Base-by-base conservation (phyloP, 1,284 basidiomycete genomes). In the Sporisorium exsertum region DNA sequence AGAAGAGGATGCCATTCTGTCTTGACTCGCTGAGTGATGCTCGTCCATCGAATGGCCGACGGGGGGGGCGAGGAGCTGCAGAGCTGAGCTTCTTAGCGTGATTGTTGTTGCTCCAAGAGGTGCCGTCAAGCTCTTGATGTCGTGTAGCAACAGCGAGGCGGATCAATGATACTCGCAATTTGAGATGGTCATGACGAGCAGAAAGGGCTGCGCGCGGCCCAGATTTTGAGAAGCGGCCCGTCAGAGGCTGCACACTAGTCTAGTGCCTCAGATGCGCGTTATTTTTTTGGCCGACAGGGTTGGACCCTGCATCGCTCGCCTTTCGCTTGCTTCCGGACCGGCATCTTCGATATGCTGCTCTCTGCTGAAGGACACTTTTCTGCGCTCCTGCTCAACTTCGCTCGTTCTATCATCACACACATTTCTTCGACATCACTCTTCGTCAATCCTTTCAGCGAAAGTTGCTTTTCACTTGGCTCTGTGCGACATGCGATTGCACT, bases 281-380 rank as follows among this genome's bases (percentile, higher is more conserved):
- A n/a, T 24, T 52, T 52, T 35, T 32, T n/a, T 29, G 47, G 47
- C 50, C n/a, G n/a, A 52, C 33, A 37, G 15, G 26, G 27, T 37
- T 52, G 51, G 51, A 52, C 51, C 51, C 51, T 58, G 56, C 33
- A 60, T 52, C 22, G 12, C 12, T 33, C 26, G 10, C 26, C 26
- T 20, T 29, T 16, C 26, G 13, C 26, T 29, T 15, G 29, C 50
- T n/a, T 20, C n/a, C 50, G 9, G 29, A 20, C 29, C 32, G 50
- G 32, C 50, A 35, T 51, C 27, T 40, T 40, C 2, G 1, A 29
- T 51, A 35, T 51, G n/a, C 12, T 32, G 13, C 3, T 20, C 3
- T 20, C 50, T 32, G 50, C 50, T 51, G 15, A 3, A 4, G 20
- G 7, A 16, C 18, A 1, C n/a, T 22, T 3, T 16, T 10, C 12